Evolutionary conservation across 2,329 filamentous ascomycete species (phyloP), one percentile per base, ranked within the genome.

Genomic region (Alternaria gansuensis): DNA sequence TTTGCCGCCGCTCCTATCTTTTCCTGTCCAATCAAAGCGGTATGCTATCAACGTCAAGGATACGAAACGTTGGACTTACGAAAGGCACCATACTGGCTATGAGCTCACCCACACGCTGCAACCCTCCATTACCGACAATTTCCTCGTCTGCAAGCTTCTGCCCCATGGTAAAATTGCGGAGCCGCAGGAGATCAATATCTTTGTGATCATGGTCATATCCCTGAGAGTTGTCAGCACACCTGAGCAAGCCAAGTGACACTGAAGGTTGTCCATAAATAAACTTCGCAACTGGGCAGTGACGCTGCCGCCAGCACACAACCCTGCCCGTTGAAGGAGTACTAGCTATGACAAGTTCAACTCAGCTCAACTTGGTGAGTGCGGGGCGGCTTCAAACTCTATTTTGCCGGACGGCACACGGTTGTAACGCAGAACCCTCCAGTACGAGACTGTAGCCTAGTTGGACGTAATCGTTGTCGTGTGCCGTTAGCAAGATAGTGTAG

Each of bases 151-250:
- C 75, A 34, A 97, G 78, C 72, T 87, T 87, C 59, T 83, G 87
- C 36, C 87, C 84, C 23, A 96, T 78, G 0, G 90, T 93, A 75
- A 90, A 97, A 75, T 89, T 95, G 60, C 88, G 85, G 71, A 97
- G 82, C 68, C 92, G 90, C 54, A 97, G 82, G 51, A 97, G 83
- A 54, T 88, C 87, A 70, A 97, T 93, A 67, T 97, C 90, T 40
- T 85, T 81, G 73, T 97, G 91, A 57, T 91, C 88, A 21, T 85
- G 83, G 43, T 86, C 81, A 73, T 90, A 96, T 45, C 90, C 92
- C 90, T 94, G 72, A 54, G 21, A 17, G 65, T 31, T 37, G 57
- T 76, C 66, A 76, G 73, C 67, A 63, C 45, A 50, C 31, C 31
- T 36, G 26, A 46, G 24, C 52, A 44, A 24, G 24, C 26, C 33